Conservation (phyloP, 1,139 yeast species). For the Nadsonia commutata region DNA sequence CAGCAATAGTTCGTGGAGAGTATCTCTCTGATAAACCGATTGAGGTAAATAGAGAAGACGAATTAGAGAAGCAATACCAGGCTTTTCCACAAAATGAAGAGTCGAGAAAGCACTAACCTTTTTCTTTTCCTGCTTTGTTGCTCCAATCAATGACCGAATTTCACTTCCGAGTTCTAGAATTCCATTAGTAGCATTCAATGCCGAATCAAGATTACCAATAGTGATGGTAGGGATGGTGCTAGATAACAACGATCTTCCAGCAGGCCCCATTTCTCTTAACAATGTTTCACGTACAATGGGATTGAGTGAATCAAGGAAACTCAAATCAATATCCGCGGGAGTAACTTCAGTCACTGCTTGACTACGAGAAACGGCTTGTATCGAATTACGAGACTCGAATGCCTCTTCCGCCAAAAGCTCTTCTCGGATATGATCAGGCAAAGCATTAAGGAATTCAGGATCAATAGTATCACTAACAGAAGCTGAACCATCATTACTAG, state of each 20-base stretch:
- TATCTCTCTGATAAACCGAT: conserved; percentile 40
- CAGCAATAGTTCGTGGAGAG: conserved; percentile 50
- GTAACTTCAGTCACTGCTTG: conserved; percentile 20
- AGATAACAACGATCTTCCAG: too few species aligned
- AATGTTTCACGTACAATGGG: conserved; percentile 23
- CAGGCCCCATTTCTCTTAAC: conserved; percentile 15
- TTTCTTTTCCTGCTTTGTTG: conserved; percentile 7
- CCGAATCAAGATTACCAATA: not conserved
- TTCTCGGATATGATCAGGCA: conserved; percentile 60
- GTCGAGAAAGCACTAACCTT: conserved; percentile 17
- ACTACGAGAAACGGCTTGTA: conserved; percentile 3
- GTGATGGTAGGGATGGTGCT: not conserved
- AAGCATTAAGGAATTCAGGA: conserved; percentile 67
- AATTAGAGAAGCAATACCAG: conserved; percentile 62
- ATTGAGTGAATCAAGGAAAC: conserved; percentile 23
- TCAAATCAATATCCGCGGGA: conserved; percentile 17
- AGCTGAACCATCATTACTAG: conserved; percentile 24
- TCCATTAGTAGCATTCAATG: not conserved
- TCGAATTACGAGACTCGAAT: conserved; percentile 9
- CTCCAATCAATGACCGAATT: not conserved
- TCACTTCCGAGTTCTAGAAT: not conserved
- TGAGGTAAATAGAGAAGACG: conserved; percentile 66
- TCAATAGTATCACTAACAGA: conserved; percentile 45
- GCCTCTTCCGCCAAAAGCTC: conserved; percentile 59
- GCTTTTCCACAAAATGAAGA: conserved; percentile 52